These are phyloP conservation scores for Eucalyptus cloeziana DNA, from an alignment of 345 rosid genomes.

Conservation along the genomic window DNA sequence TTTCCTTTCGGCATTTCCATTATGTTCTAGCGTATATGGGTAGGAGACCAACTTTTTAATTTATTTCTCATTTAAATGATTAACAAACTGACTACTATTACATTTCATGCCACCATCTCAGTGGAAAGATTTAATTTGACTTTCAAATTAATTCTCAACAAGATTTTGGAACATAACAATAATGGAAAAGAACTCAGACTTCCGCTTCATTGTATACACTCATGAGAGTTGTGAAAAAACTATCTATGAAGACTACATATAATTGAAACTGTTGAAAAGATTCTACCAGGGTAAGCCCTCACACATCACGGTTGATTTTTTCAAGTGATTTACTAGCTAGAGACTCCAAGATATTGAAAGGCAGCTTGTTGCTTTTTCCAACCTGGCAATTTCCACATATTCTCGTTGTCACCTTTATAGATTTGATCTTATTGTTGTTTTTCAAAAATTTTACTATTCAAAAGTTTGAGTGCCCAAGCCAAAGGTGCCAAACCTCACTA, in stretches of 20 bases:
- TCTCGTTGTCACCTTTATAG: not conserved
- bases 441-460: too few relatives aligned
- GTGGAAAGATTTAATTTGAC: not conserved
- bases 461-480: not conserved
- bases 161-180: not conserved
- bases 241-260: not conserved
- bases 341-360: not conserved
- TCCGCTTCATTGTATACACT: not conserved
- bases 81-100: too few relatives aligned
- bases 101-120: not conserved
- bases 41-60: not conserved
- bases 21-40: not conserved
- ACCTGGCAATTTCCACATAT: not conserved
- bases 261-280: not conserved
- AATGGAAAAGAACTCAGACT: not conserved
- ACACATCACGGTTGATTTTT: not conserved
- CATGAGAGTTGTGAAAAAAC: not conserved
- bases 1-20: not conserved
- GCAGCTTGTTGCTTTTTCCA: not conserved
- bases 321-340: not conserved
- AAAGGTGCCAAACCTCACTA: not conserved
- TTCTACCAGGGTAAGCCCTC: not conserved
- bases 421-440: not conserved
- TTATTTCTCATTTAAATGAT: not conserved
- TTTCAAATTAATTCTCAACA: not conserved